A percentile compares a stretch with the other conserved stretches of the same genome.
Conservation (phyloP, 1,284 basidiomycete genomes). For the Ganoderma leucocontextum region DNA sequence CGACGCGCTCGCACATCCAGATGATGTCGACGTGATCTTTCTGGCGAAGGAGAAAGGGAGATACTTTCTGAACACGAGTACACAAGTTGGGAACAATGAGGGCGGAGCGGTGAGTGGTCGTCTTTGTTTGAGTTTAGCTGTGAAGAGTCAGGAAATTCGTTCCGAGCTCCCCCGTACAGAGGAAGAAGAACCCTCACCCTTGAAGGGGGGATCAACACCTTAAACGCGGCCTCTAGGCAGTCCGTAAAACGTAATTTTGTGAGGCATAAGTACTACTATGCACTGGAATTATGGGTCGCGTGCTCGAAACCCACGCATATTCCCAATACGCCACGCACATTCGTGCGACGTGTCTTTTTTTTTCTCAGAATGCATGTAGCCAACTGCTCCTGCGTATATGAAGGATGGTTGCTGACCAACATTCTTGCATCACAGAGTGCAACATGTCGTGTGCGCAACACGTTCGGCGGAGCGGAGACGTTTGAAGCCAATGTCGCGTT, state of each 20-base stretch:
- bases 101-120: slow-evolving; percentile 74
- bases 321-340: neutral
- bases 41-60: slow-evolving; percentile 81
- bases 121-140: neutral
- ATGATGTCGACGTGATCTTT: slow-evolving; percentile 90
- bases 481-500: slow-evolving; percentile 86
- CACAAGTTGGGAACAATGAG: slow-evolving; percentile 95
- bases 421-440: slow-evolving; percentile 58
- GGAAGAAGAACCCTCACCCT: slow-evolving; percentile 1
- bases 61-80: slow-evolving; percentile 86
- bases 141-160: neutral
- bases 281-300: neutral
- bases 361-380: neutral
- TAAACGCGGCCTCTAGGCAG: too few relatives aligned
- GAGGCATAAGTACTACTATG: neutral
- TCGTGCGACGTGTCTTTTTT: neutral
- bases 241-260: neutral
- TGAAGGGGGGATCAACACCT: neutral
- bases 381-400: neutral
- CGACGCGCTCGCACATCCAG: slow-evolving; percentile 61
- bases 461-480: slow-evolving; percentile 92
- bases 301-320: neutral
- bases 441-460: slow-evolving; percentile 84
- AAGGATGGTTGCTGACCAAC: neutral
- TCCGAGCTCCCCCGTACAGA: neutral